These are phyloP conservation scores for Corymbia maculata DNA, from an alignment of 345 rosid species.

Conservation along the genomic window DNA sequence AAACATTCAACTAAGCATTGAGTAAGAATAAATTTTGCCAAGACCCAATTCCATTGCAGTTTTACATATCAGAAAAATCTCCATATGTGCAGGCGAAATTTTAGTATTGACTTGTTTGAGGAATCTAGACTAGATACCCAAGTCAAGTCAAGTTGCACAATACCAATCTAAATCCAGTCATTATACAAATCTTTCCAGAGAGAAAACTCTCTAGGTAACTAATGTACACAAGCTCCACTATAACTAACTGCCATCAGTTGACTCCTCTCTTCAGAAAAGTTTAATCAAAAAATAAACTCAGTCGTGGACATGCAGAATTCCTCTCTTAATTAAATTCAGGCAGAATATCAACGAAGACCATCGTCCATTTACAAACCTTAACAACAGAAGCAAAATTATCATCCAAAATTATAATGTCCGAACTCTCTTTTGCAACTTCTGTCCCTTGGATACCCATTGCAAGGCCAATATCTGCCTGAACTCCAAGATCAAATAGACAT, in stretches of 20 bases:
- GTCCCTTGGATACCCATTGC: conserved; percentile 99
- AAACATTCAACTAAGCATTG: background rate
- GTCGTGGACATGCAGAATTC: background rate
- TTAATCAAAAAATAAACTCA: background rate
- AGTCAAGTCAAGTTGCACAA: background rate
- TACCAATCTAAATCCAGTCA: background rate
- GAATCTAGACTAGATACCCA: background rate
- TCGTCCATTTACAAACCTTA: conserved; percentile 35
- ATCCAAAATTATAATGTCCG: conserved; percentile 92
- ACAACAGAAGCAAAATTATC: conserved; percentile 94
- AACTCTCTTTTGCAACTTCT: conserved; percentile 97
- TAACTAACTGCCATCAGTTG: background rate
- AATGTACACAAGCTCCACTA: background rate
- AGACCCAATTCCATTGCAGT: background rate
- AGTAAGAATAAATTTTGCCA: background rate
- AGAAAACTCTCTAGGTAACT: background rate
- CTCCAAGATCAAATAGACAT: background rate
- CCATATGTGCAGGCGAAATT: background rate
- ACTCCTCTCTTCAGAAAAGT: background rate
- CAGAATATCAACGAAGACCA: background rate
- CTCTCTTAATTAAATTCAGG: background rate
- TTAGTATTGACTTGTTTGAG: background rate
- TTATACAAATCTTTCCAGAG: background rate
- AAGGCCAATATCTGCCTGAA: conserved; percentile 95
- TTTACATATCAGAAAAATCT: accelerated